Conservation (phyloP, 148 eudicot species). For the Diospyros lotus region DNA sequence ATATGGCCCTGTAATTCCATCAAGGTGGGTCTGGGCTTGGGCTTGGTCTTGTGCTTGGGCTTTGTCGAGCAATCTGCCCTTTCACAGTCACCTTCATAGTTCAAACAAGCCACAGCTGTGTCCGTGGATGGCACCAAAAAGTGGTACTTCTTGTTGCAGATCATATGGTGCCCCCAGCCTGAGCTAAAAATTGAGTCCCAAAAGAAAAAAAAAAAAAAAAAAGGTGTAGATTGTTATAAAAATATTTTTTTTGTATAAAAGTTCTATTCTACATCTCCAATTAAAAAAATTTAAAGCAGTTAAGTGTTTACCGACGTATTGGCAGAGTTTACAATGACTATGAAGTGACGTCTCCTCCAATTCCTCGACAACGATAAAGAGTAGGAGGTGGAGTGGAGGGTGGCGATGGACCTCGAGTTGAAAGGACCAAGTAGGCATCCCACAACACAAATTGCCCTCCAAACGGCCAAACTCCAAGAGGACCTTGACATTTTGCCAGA, state of each 20-base stretch:
- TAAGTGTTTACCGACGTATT: conserved; percentile 57
- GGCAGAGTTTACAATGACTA: conserved; percentile 72
- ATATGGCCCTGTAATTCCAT: conserved; percentile 69
- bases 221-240: too few relatives aligned
- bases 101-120: conserved; percentile 52
- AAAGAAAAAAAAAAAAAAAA: too few relatives aligned
- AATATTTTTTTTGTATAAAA: too few relatives aligned
- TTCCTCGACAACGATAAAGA: conserved; percentile 66
- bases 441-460: conserved; percentile 40
- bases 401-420: conserved; percentile 76
- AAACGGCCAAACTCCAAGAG: conserved; percentile 64
- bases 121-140: conserved; percentile 84
- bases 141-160: conserved; percentile 91
- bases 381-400: conserved; percentile 53
- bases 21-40: conserved; percentile 36
- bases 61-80: conserved; percentile 18
- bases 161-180: conserved; percentile 99
- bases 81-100: conserved; percentile 27
- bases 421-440: conserved; percentile 75
- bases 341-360: conserved; percentile 53
- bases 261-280: too few relatives aligned
- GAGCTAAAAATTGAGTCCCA: conserved; percentile 14
- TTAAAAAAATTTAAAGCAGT: neutral
- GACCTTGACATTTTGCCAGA: conserved; percentile 55
- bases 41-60: conserved; percentile 25